Percentiles rank a stretch among this genome's conserved stretches.
These are phyloP conservation scores for Shiraia bambusicola DNA, from an alignment of 2,329 filamentous ascomycete genomes.

Conservation along the genomic window DNA sequence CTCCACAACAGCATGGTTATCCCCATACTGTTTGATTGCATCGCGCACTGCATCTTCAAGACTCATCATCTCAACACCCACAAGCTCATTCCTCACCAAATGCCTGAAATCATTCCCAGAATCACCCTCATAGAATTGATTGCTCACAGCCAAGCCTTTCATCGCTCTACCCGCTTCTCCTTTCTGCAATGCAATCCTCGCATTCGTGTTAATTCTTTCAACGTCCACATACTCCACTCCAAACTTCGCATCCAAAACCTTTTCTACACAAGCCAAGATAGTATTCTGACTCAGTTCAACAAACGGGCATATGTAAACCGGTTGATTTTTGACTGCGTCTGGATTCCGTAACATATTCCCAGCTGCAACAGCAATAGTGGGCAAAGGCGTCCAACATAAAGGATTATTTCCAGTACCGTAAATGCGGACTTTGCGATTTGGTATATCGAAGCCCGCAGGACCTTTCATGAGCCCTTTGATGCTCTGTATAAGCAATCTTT, in stretches of 20 bases:
- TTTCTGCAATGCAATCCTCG: slow-evolving; percentile 27
- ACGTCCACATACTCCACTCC: slow-evolving; percentile 30
- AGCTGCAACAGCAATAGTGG: slow-evolving; percentile 26
- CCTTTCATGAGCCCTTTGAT: slow-evolving; percentile 42
- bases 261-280: slow-evolving; percentile 29
- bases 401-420: slow-evolving; percentile 36
- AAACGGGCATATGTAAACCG: slow-evolving; percentile 35
- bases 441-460: slow-evolving; percentile 38
- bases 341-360: slow-evolving; percentile 36
- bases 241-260: slow-evolving; percentile 22
- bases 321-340: slow-evolving; percentile 21
- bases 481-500: too few relatives aligned
- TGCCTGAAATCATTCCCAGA: slow-evolving; percentile 27
- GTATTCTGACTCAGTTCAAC: slow-evolving; percentile 27
- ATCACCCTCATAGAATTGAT: slow-evolving; percentile 39
- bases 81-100: slow-evolving; percentile 31
- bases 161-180: slow-evolving; percentile 32
- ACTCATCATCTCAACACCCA: slow-evolving; percentile 28
- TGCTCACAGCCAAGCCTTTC: slow-evolving; percentile 32
- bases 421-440: slow-evolving; percentile 32
- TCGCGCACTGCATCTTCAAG: slow-evolving; percentile 33
- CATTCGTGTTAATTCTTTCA: slow-evolving; percentile 29
- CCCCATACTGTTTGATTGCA: slow-evolving; percentile 26
- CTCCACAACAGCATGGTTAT: slow-evolving; percentile 28
- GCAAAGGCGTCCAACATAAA: slow-evolving; percentile 37